Percentiles rank a stretch among this genome's conserved stretches.
These are phyloP conservation scores for Gamsiella multidivaricata DNA, from an alignment of 192 early-diverging fungal genomes.

Conservation along the genomic window DNA sequence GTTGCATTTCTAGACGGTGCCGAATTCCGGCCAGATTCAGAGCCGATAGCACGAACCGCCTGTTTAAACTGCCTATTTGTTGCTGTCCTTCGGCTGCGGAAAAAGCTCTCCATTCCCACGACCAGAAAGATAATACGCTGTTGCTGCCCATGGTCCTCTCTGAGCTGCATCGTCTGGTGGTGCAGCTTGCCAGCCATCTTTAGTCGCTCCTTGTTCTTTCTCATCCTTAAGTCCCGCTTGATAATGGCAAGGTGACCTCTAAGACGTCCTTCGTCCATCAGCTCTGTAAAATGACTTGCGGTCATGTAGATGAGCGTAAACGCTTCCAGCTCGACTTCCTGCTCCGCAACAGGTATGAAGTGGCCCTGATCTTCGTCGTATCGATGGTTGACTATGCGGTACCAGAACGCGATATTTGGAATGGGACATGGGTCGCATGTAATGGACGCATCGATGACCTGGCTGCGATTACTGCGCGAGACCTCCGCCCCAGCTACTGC, in stretches of 20 bases:
- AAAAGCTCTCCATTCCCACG: conserved; percentile 51
- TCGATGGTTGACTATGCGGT: conserved; percentile 23
- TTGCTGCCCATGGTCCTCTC: conserved; percentile 11
- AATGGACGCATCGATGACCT: too few species aligned
- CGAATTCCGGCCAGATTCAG: not conserved
- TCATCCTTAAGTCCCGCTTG: conserved; percentile 1
- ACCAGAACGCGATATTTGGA: conserved; percentile 53
- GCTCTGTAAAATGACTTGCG: conserved; percentile 18
- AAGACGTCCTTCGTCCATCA: conserved; percentile 20
- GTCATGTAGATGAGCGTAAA: conserved; percentile 34
- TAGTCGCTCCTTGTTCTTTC: conserved; percentile 21
- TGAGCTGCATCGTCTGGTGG: not conserved
- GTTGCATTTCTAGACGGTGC: not conserved
- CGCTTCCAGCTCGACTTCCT: conserved; percentile 33
- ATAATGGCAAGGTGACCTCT: conserved; percentile 21
- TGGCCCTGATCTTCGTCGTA: conserved; percentile 44
- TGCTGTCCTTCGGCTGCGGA: conserved; percentile 25
- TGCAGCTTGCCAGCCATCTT: not conserved
- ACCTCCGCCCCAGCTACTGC: not conserved
- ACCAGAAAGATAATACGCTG: conserved; percentile 55
- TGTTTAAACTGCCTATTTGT: conserved; percentile 26
- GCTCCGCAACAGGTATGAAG: conserved; percentile 19
- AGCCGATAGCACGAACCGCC: not conserved
- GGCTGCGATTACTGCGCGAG: too few species aligned
- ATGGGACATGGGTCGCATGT: conserved; percentile 4